Conservation (phyloP, 345 rosid species). For the Euphorbia peplus region DNA sequence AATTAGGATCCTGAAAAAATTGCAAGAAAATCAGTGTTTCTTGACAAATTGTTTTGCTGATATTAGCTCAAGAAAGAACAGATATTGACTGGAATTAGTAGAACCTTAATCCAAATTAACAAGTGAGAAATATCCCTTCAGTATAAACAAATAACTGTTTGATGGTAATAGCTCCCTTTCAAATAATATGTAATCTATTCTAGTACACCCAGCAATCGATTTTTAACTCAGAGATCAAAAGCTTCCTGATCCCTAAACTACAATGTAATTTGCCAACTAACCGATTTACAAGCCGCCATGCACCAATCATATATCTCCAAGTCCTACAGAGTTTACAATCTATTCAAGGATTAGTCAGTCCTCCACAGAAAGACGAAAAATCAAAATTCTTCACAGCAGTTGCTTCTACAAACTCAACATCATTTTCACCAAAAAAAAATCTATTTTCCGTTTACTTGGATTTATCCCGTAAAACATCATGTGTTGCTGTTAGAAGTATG, state of each 20-base stretch:
- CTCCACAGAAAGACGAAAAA: conserved; percentile 14
- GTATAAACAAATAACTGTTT: conserved; percentile 9
- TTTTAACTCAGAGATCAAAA: conserved; percentile 10
- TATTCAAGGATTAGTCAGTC: conserved; percentile 18
- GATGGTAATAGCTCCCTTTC: conserved; percentile 17
- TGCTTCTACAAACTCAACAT: conserved; percentile 7
- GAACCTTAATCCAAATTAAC: no score
- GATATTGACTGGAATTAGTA: no score
- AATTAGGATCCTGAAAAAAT: no score
- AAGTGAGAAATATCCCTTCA: not conserved
- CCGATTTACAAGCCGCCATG: conserved; percentile 21
- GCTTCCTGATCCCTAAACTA: conserved; percentile 19
- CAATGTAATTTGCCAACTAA: conserved; percentile 19
- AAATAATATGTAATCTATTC: conserved; percentile 13
- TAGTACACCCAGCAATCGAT: conserved; percentile 1
- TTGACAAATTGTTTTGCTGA: no score
- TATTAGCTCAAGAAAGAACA: no score
- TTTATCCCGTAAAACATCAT: not conserved
- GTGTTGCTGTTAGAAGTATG: conserved; percentile 66
- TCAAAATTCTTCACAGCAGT: conserved; percentile 16
- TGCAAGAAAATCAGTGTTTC: no score
- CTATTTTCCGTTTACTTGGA: conserved; percentile 1
- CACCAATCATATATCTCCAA: conserved; percentile 20
- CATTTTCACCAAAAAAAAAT: not conserved
- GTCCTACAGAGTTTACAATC: conserved; percentile 36